These are phyloP conservation scores for Chlorella ohadii DNA, from an alignment of 139 green algal genomes.

Conservation along the genomic window DNA sequence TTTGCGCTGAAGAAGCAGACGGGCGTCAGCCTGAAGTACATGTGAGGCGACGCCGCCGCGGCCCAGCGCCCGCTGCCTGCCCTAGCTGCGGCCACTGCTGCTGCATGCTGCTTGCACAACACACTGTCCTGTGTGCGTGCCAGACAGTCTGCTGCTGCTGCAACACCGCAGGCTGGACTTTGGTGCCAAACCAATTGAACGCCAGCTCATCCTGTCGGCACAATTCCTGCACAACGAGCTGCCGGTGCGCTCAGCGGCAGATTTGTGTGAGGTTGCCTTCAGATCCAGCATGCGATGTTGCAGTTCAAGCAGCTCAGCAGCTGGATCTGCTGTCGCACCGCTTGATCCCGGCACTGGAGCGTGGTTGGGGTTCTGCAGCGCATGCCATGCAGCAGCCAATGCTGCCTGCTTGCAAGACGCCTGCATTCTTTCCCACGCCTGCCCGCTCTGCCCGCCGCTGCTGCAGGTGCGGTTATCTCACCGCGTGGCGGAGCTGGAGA, in stretches of 20 bases:
- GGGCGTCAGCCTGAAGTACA: slow-evolving; percentile 95
- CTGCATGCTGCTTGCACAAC: too few species aligned
- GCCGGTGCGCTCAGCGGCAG: slow-evolving; percentile 58
- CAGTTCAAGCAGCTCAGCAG: too few species aligned
- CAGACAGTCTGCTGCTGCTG: not conserved
- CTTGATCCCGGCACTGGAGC: too few species aligned
- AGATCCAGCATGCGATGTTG: too few species aligned
- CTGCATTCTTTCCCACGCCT: too few species aligned
- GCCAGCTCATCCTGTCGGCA: slow-evolving; percentile 92
- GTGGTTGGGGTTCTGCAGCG: too few species aligned
- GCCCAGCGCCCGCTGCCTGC: not conserved
- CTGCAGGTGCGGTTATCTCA: slow-evolving; percentile 87
- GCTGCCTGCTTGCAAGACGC: too few species aligned
- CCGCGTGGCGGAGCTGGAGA: slow-evolving; percentile 96
- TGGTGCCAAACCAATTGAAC: slow-evolving; percentile 90
- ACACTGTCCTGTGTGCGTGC: not conserved
- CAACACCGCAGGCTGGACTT: slow-evolving; percentile 92
- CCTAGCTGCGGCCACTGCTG: not conserved
- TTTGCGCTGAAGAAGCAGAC: slow-evolving; percentile 95
- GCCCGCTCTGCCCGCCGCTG: too few species aligned
- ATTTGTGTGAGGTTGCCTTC: too few species aligned
- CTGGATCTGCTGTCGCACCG: too few species aligned
- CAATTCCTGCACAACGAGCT: slow-evolving; percentile 99
- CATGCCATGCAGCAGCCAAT: too few species aligned
- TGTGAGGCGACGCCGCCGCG: slow-evolving; percentile 34